Evolutionary conservation across 345 rosid genomes (phyloP).

Genomic region (Anastatica hierochuntica): DNA sequence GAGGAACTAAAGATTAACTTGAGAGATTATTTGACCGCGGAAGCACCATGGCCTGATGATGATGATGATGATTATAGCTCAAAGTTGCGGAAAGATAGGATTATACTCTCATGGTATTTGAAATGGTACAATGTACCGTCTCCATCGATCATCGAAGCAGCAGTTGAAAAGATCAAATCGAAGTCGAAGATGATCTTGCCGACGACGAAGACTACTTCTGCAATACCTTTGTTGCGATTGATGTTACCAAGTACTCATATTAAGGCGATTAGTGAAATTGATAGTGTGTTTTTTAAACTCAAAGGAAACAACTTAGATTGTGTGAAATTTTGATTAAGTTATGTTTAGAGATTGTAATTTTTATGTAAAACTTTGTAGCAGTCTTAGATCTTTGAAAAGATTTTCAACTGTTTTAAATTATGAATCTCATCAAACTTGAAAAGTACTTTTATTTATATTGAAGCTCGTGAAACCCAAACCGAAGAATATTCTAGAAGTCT

Average conservation of each 20-base stretch:
- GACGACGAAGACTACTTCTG: conserved; percentile 36
- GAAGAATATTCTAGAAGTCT: no score
- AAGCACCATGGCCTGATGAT: conserved; percentile 57
- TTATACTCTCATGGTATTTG: conserved; percentile 70
- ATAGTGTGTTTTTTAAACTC: conserved; percentile 30
- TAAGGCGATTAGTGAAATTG: conserved; percentile 47
- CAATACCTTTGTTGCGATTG: conserved; percentile 54
- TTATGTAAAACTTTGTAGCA: no score
- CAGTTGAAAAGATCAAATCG: conserved; percentile 42
- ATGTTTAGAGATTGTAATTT: no score
- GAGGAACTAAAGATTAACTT: conserved; percentile 36
- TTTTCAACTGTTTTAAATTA: no score
- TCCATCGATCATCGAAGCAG: conserved; percentile 38
- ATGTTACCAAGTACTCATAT: conserved; percentile 56
- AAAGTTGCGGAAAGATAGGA: conserved; percentile 22
- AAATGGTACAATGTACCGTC: conserved; percentile 72
- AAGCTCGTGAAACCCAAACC: no score
- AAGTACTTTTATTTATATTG: no score
- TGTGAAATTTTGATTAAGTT: no score
- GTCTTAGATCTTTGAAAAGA: no score
- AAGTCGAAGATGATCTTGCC: conserved; percentile 20
- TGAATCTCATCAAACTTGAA: no score
- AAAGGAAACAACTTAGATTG: no score
- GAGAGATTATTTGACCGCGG: conserved; percentile 37
- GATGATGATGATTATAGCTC: conserved; percentile 22